Evolutionary conservation across 75 land plant species (phyloP), one percentile per base, ranked within the genome.

Genomic region (Chamaecyparis obtusa): DNA sequence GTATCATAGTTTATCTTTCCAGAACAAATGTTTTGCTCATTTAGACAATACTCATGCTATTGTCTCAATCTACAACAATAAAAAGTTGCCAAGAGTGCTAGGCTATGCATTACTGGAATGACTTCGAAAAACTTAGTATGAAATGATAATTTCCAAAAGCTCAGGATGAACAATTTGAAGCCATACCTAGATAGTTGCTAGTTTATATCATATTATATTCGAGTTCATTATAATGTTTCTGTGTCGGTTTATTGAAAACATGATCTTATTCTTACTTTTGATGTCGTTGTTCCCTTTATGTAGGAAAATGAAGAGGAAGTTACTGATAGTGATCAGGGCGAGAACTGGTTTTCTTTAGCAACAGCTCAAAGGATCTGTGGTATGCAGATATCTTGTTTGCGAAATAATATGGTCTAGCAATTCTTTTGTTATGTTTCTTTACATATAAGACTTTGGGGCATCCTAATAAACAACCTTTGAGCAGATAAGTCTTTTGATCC

Each of bases 311-410:
- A 96, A 86, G 99, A 98, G 91, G 98, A 96, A 93, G 96, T 93
- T 37, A 91, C 93, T 81, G 99, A 98, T 71, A 93, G 93, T 85
- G 99, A 96, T 55, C 96, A 97, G 85, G 96, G 95, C 83, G 98
- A 95, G 77, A 98, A 98, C 89, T 98, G 99, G 99, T 98, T 98
- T 88, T 98, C 99, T 88, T 88, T 98, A 78, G 93, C 95, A 75
- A 96, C 99, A 93, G 97, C 99, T 9, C 99, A 98, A 82, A 90
- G 99, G 35, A 95, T 98, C 64, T 98, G 99, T 91, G 99, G 99
- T 98, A 89, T 37, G 64, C 92, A 33, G 33, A 21, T 60, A 51
- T 85, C 27, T 17, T 86, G 48, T 69, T 56, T 24, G 9, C 30
- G 3, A 24, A 39, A 44, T 46, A 46, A 15, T 41, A 32, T 84